phyloP scores from a whole-genome alignment of 441 rosid genomes.

The Pelargonium fulgidum region DNA sequence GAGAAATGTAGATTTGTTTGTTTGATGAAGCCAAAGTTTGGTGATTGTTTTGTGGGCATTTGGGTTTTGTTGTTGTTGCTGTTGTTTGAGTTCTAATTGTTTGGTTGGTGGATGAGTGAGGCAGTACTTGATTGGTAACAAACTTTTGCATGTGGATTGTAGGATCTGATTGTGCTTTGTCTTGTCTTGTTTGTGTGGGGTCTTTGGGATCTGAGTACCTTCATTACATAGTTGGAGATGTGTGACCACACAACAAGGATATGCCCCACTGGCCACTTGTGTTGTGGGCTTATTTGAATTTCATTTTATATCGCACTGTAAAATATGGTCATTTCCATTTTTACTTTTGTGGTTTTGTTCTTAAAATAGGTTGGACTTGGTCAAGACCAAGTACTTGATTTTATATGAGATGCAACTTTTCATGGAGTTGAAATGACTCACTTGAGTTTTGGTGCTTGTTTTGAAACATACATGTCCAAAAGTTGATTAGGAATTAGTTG shows the following conservation, averaged over 20 bases:
- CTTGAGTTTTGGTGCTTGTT: too few species aligned
- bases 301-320: neutral
- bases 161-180: slow-evolving; percentile 16
- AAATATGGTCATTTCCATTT: neutral
- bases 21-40: slow-evolving; percentile 9
- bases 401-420: too few species aligned
- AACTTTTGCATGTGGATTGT: slow-evolving; percentile 13
- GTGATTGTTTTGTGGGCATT: slow-evolving; percentile 3
- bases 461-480: too few species aligned
- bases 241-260: neutral
- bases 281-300: too few species aligned
- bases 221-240: slow-evolving; percentile 15
- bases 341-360: neutral
- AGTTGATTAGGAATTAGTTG: too few species aligned
- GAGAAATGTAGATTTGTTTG: slow-evolving; percentile 12
- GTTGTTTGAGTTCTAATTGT: neutral
- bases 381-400: too few species aligned
- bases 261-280: neutral
- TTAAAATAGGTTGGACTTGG: too few species aligned
- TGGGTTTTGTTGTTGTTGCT: slow-evolving; percentile 11
- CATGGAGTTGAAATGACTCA: too few species aligned
- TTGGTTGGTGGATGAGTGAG: slow-evolving; percentile 15
- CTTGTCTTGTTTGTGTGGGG: slow-evolving; percentile 12
- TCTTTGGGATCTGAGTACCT: slow-evolving; percentile 5
- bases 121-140: slow-evolving; percentile 18